These are phyloP conservation scores for Fagopyrum esculentum DNA, from an alignment of 148 eudicot species.

Conservation along the genomic window DNA sequence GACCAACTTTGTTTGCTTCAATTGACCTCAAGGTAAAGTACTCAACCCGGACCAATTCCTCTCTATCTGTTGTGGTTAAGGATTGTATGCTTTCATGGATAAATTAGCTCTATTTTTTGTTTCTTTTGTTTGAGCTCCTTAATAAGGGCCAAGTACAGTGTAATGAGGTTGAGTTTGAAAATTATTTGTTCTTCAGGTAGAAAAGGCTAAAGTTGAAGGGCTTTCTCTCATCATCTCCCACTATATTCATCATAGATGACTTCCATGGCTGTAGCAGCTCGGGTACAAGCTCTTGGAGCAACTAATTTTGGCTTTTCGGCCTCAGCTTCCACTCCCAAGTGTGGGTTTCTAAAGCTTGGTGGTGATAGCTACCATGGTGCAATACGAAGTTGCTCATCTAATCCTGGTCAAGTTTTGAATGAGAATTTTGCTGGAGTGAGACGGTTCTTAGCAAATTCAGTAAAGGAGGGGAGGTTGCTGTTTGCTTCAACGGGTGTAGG, in stretches of 20 bases:
- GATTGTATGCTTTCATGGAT: too few species aligned
- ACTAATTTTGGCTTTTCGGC: constrained; percentile 1
- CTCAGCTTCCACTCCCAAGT: not conserved
- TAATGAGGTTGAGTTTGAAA: too few species aligned
- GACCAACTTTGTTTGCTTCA: too few species aligned
- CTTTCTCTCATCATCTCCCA: not conserved
- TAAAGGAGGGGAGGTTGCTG: not conserved
- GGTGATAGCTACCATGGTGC: not conserved
- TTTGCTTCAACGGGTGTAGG: not conserved
- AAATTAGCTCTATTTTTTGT: too few species aligned
- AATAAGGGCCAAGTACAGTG: too few species aligned
- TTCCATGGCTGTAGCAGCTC: constrained; percentile 7
- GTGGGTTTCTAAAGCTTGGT: not conserved
- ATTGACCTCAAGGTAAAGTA: too few species aligned
- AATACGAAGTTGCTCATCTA: not conserved
- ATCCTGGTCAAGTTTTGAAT: not conserved
- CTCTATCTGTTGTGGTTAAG: too few species aligned
- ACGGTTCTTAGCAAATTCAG: not conserved
- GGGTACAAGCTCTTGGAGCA: not conserved
- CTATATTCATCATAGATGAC: not conserved
- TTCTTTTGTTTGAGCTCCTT: too few species aligned
- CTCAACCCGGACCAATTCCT: too few species aligned
- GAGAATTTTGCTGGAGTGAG: not conserved
- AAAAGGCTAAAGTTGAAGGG: not conserved
- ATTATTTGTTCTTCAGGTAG: too few species aligned